Percentiles rank a stretch among this genome's conserved stretches.
Evolutionary conservation across 1,139 yeast species (phyloP).

Genomic region (Tardiomyces depauwii): DNA sequence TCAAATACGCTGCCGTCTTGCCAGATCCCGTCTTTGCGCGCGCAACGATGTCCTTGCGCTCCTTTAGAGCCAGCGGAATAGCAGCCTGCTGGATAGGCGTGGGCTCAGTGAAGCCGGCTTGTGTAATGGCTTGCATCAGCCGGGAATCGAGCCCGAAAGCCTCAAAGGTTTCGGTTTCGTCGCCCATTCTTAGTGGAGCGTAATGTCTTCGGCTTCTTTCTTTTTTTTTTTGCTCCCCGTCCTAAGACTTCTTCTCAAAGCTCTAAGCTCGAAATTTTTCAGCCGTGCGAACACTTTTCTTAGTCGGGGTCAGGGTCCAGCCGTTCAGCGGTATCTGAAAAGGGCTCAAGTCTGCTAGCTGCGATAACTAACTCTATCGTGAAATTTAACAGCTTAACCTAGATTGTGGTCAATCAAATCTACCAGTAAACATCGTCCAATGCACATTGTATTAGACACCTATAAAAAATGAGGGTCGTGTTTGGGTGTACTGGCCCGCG

Average conservation of each 20-base stretch:
- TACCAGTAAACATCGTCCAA: too few relatives aligned
- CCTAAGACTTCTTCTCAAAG: too few relatives aligned
- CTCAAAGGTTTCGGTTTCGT: conserved; percentile 11
- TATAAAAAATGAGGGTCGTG: too few relatives aligned
- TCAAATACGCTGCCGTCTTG: conserved; percentile 73
- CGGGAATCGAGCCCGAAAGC: conserved; percentile 55
- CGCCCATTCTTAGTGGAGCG: not conserved
- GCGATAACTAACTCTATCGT: too few relatives aligned
- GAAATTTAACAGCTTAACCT: too few relatives aligned
- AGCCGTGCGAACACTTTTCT: not conserved
- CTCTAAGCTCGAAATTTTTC: not conserved
- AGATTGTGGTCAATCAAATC: too few relatives aligned
- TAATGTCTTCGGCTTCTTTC: too few relatives aligned
- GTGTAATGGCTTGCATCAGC: conserved; percentile 62
- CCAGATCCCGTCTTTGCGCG: conserved; percentile 89
- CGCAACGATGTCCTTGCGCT: conserved; percentile 77
- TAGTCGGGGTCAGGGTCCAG: not conserved
- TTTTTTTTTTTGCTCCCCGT: not conserved
- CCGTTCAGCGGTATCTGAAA: too few relatives aligned
- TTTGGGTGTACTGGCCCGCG: too few relatives aligned
- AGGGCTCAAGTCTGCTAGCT: too few relatives aligned
- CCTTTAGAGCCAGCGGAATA: conserved; percentile 84
- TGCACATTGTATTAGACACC: too few relatives aligned
- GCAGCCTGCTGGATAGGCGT: conserved; percentile 85
- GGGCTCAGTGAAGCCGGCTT: conserved; percentile 72